These are phyloP conservation scores for Sporisorium exsertum DNA, from an alignment of 1,284 basidiomycete genomes.

Conservation along the genomic window DNA sequence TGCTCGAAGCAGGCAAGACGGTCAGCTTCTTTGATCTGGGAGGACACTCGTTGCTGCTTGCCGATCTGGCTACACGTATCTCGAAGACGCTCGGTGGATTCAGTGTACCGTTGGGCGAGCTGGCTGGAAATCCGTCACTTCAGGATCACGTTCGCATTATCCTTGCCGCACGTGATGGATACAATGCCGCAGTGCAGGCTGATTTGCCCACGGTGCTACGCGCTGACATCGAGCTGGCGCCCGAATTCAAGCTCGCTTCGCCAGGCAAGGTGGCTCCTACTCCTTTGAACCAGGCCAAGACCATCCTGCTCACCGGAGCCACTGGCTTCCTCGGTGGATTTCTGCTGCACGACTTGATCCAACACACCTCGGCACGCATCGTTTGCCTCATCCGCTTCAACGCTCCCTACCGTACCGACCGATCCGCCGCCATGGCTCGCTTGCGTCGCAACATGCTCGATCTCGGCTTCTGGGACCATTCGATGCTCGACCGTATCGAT, in stretches of 20 bases:
- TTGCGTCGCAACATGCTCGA: conserved; percentile 67
- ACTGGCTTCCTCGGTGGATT: conserved; percentile 69
- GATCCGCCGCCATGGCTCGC: conserved; percentile 66
- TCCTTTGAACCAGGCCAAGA: conserved; percentile 54
- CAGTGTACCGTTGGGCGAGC: conserved; percentile 59
- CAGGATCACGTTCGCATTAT: conserved; percentile 62
- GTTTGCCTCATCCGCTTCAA: conserved; percentile 68
- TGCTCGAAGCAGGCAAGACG: conserved; percentile 49
- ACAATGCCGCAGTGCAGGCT: conserved; percentile 65
- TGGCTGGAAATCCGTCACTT: conserved; percentile 62
- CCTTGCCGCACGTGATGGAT: conserved; percentile 62
- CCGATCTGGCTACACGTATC: conserved; percentile 63
- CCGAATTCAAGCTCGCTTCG: conserved; percentile 57
- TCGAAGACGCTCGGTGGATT: conserved; percentile 65
- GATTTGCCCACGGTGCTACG: conserved; percentile 66
- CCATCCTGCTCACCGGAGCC: conserved; percentile 68
- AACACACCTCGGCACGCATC: conserved; percentile 64
- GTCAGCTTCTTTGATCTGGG: conserved; percentile 68
- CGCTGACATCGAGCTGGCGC: conserved; percentile 59
- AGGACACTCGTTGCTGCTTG: conserved; percentile 66
- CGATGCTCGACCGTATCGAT: conserved; percentile 65
- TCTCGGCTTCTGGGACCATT: conserved; percentile 67
- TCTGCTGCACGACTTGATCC: conserved; percentile 63
- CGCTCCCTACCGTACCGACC: conserved; percentile 56
- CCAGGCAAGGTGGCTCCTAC: conserved; percentile 23